Evolutionary conservation across 1,284 basidiomycete species (phyloP).

Genomic region (Vanrija humicola): DNA sequence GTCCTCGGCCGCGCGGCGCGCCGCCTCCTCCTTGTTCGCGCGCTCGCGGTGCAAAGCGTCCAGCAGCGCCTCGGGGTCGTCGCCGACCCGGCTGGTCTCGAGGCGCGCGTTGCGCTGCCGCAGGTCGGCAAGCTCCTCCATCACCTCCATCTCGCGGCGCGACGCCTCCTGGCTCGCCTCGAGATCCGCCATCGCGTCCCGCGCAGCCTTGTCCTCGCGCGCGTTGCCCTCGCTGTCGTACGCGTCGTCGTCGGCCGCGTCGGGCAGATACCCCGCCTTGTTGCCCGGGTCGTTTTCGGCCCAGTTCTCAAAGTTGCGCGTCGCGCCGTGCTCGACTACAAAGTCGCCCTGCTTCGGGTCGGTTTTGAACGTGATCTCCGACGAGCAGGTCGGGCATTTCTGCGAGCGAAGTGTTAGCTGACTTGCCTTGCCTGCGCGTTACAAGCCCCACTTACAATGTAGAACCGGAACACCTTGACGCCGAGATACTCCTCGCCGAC

Average conservation of each 20-base stretch:
- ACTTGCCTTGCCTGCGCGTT: conserved; percentile 45
- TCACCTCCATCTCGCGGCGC: conserved; percentile 96
- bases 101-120: conserved; percentile 77
- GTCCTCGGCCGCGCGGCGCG: conserved; percentile 57
- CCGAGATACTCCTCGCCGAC: conserved; percentile 96
- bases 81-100: conserved; percentile 65
- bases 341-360: conserved; percentile 99
- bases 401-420: conserved; percentile 17
- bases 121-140: conserved; percentile 94
- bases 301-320: conserved; percentile 77
- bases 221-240: conserved; percentile 64
- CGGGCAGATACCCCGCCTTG: conserved; percentile 38
- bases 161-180: conserved; percentile 88
- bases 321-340: conserved; percentile 83
- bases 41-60: conserved; percentile 37
- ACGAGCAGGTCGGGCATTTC: conserved; percentile 80
- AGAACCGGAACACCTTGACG: conserved; percentile 66
- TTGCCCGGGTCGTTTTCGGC: conserved; percentile 32
- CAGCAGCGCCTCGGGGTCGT: conserved; percentile 37
- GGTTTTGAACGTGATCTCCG: conserved; percentile 99
- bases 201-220: conserved; percentile 28
- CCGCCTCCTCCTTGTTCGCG: conserved; percentile 55
- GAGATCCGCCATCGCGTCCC: conserved; percentile 94
- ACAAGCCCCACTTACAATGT: conserved; percentile 55
- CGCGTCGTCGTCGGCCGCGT: conserved; percentile 45